Base-by-base conservation (phyloP, 2,329 filamentous ascomycete species). In the Aspergillus viridinutans region DNA sequence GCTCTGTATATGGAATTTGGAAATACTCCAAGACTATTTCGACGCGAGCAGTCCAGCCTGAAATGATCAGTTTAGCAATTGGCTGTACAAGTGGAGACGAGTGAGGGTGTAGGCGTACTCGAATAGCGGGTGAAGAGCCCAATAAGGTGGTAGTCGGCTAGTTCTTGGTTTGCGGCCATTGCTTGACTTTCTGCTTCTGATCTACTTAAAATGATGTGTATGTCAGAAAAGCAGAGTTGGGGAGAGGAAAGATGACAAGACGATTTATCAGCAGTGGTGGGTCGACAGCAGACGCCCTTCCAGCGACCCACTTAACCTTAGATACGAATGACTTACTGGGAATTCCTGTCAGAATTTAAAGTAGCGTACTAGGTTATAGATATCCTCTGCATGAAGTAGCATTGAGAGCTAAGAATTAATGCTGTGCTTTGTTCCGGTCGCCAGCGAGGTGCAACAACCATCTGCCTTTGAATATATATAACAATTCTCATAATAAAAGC, bases 41-140 rank as follows among this genome's bases (percentile, higher is more conserved):
- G 4, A 73, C 68, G 21, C 71, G 69, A 2, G 64, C 60, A 20
- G 71, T 72, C 71, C 71, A 74, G 54, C 71, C 71, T 74, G 21
- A n/a, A 23, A 58, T 17, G 21, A 32, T 21, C 14, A 29, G 35
- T 23, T 53, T 12, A 21, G 49, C 40, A 47, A 20, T 49, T 23
- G 29, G 23, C 26, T 28, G 14, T 25, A 6, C 28, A 23, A 29
- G 6, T 12, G 9, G 43, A 49, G 20, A 23, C 9, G 29, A 21
- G 9, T 20, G 4, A 45, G 14, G 21, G 42, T 65, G 49, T 29
- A 29, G 21, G 25, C 29, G 12, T 63, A 72, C 71, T 72, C 26
- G 71, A 73, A 52, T 72, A 73, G 25, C 71, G 68, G 26, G 69
- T 73, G 57, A 63, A 56, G 26, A 61, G 55, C 32, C 70, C 70